Evolutionary conservation across 2,329 filamentous ascomycete genomes (phyloP), one percentile per base, ranked within the genome.

Genomic region (Tolypocladium paradoxum): DNA sequence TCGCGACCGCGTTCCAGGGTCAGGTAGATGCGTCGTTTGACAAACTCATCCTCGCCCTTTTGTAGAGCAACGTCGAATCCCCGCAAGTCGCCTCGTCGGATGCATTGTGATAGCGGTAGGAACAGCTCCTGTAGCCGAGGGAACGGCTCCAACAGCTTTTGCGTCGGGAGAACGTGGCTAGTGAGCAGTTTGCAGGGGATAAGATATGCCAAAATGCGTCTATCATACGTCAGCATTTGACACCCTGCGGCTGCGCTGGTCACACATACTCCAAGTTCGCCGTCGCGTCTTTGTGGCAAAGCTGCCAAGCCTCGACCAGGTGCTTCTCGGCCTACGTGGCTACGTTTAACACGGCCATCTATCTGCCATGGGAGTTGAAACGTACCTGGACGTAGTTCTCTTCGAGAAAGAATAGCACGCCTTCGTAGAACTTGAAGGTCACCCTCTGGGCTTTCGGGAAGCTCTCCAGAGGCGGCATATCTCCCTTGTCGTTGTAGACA

Each of bases 401-500:
- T 57, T 97, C 91, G 6, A 99, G 71, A 66, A 99, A 99, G 54
- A 84, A 81, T n/a, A 99, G 81, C 6, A 99, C 88, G 12, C 93
- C 93, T 59, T 91, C 83, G 66, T 96, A 97, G 71, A 96, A 99
- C 65, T 90, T 92, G 73, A 96, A 99, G 0, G 92, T 96, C 40
- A 96, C 91, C 57, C 90, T 83, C 64, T 99, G 93, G 3, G 91
- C 86, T 64, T 86, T 89, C 1, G 93, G 92, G 62, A 96, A 99
- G 16, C 80, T 75, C 18, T 85, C 78, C 33, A 96, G 75, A 0
- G 81, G 74, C 0, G 93, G 93, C 73, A 99, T 86, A 62, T 99
- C 92, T 46, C 82, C 79, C 55, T 76, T 73, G 43, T 84, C 76
- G 53, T 76, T 71, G 52, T 87, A 85, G 14, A 90, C 91, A 48